These are phyloP conservation scores for Scheffersomyces amazonensis DNA, from an alignment of 805 yeast species.

Conservation along the genomic window DNA sequence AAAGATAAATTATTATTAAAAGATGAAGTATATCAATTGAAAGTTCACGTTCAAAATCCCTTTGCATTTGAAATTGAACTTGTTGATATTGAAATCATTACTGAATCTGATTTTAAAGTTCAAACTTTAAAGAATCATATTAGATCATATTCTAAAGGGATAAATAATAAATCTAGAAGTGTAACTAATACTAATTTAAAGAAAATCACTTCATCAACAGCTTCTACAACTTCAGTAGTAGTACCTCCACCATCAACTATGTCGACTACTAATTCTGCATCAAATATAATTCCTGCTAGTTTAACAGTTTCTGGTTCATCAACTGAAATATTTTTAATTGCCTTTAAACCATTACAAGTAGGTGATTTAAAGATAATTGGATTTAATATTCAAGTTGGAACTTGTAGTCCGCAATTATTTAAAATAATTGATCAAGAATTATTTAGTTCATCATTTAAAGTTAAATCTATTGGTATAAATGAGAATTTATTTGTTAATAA, in stretches of 20 bases:
- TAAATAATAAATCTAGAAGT: background rate
- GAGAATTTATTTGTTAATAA: background rate
- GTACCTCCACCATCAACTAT: background rate
- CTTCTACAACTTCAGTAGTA: background rate
- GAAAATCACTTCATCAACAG: background rate
- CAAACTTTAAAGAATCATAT: conserved; percentile 21
- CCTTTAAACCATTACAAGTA: conserved; percentile 45
- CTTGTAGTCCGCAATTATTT: conserved; percentile 48
- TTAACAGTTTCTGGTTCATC: conserved; percentile 26
- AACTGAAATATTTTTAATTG: conserved; percentile 36
- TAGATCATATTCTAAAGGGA: conserved; percentile 4
- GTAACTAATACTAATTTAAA: background rate
- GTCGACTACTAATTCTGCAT: background rate
- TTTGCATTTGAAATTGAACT: conserved; percentile 71
- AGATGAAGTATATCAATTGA: conserved; percentile 56
- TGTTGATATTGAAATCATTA: conserved; percentile 41
- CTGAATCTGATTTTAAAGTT: conserved; percentile 24
- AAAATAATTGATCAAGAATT: conserved; percentile 24
- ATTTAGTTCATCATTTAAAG: background rate
- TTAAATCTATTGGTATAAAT: background rate
- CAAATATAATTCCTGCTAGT: background rate
- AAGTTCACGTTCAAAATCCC: conserved; percentile 70
- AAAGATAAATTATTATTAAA: conserved; percentile 42
- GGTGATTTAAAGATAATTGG: conserved; percentile 54
- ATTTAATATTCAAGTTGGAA: conserved; percentile 47